Percentiles rank a stretch among this genome's conserved stretches.
Conservation (phyloP, 2,329 filamentous ascomycete genomes). For the Lecanicillium sp. region DNA sequence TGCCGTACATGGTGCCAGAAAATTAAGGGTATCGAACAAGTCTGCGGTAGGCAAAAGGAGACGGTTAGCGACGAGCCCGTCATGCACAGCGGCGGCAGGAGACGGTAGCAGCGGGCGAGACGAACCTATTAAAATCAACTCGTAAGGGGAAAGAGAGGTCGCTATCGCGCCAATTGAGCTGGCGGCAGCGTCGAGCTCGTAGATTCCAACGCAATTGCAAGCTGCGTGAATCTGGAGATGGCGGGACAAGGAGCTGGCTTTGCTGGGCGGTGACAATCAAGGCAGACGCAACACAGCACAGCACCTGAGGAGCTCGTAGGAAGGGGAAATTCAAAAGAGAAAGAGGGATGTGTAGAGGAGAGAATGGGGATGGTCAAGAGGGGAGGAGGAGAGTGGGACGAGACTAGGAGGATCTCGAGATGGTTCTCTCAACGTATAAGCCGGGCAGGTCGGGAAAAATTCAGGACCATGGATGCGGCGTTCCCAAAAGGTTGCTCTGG, state of each 20-base stretch:
- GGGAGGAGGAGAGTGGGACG: constrained; percentile 7
- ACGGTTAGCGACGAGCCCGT: too few relatives aligned
- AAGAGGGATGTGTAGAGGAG: constrained; percentile 4
- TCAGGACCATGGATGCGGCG: not conserved
- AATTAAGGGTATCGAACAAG: constrained; percentile 35
- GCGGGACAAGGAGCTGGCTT: constrained; percentile 5
- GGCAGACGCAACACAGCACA: constrained; percentile 6
- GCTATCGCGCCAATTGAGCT: not conserved
- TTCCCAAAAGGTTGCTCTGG: too few relatives aligned
- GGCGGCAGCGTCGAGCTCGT: too few relatives aligned
- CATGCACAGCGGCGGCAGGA: too few relatives aligned
- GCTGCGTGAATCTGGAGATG: not conserved
- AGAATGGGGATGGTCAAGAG: constrained; percentile 5
- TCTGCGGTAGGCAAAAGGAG: constrained; percentile 11
- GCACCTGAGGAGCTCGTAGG: constrained; percentile 9
- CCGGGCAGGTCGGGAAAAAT: constrained; percentile 7
- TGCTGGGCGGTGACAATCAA: constrained; percentile 3
- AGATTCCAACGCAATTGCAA: too few relatives aligned
- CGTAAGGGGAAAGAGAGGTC: constrained; percentile 8
- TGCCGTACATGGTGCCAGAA: constrained; percentile 69
- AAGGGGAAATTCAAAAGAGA: constrained; percentile 7
- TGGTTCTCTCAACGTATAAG: constrained; percentile 7
- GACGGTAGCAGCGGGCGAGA: constrained; percentile 1
- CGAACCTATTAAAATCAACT: constrained; percentile 25
- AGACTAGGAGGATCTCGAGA: constrained; percentile 4